Evolutionary conservation across 2,329 filamentous ascomycete species (phyloP), one percentile per base, ranked within the genome.

Genomic region (Alternaria angustiovoidea): DNA sequence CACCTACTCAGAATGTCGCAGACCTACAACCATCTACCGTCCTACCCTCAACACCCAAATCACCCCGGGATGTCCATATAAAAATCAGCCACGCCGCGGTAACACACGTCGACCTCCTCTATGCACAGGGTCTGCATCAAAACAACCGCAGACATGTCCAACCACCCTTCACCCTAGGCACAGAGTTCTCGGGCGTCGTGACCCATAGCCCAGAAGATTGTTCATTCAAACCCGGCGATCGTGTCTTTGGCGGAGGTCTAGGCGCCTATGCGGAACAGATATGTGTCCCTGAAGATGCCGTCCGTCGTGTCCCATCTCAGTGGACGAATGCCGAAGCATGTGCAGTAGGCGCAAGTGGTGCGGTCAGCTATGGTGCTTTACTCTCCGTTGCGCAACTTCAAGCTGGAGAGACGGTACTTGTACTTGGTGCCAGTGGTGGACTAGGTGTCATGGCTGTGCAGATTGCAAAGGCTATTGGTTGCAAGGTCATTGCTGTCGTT

Each of bases 81-180:
- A 78, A 78, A 54, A 82, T 88, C 52, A 83, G 83, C 2, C 85
- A 86, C 59, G 83, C 84, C 54, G 85, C 85, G 4, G 78, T 87
- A 22, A 88, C 88, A 54, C 87, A 87, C 68, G 86, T 88, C 48
- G 87, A 89, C 67, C 82, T 86, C 8, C 81, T 89, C 47, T 88
- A 88, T 69, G 84, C 84, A 2, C 72, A 71, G 68, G 87, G 86
- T 7, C 82, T 83, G 63, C 87, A 89, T 67, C 86, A 89, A 67
- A 89, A 88, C 70, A 88, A 88, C 69, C 80, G 78, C 30, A 81
- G 80, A n/a, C 82, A 86, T 54, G 81, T 86, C 38, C 79, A 78
- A 32, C 87, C 86, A 1, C 86, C 86, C 0, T 89, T 89, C 74
- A 82, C 81, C 1, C 80, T 88, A 0, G 87, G 87, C 12, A 84